Evolutionary conservation across 2,329 filamentous ascomycete species (phyloP).

Genomic region (Fusarium globosum): DNA sequence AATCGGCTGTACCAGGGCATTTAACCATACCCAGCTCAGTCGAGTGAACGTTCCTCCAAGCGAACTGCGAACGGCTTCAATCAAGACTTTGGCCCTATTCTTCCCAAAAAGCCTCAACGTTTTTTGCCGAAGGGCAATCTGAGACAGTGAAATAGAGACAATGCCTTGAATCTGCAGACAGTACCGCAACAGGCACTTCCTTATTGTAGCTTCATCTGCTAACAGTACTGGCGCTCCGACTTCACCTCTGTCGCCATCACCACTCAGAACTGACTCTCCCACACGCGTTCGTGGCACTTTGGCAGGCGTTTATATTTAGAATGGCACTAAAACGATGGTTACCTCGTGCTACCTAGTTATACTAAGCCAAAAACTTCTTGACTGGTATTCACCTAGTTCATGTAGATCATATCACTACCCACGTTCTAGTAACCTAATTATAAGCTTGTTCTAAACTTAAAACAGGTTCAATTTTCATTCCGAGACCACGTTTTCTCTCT

Average conservation of each 20-base stretch:
- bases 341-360: background rate
- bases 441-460: background rate
- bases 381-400: background rate
- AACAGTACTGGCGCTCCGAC: background rate
- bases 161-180: background rate
- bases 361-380: background rate
- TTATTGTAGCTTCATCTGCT: background rate
- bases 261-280: background rate
- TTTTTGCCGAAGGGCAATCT: background rate
- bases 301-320: background rate
- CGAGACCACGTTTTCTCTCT: background rate
- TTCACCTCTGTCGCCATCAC: background rate
- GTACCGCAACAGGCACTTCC: background rate
- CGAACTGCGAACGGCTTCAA: background rate
- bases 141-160: background rate
- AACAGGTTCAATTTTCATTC: background rate
- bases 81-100: background rate
- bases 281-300: background rate
- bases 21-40: background rate
- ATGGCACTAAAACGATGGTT: background rate
- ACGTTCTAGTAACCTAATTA: background rate
- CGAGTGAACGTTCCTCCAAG: background rate
- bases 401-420: background rate
- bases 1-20: background rate
- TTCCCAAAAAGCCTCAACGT: background rate